Percentiles rank a stretch among this genome's conserved stretches.
phyloP scores from a whole-genome alignment of 768 basidiomycete genomes.

The Calocera viscosa region DNA sequence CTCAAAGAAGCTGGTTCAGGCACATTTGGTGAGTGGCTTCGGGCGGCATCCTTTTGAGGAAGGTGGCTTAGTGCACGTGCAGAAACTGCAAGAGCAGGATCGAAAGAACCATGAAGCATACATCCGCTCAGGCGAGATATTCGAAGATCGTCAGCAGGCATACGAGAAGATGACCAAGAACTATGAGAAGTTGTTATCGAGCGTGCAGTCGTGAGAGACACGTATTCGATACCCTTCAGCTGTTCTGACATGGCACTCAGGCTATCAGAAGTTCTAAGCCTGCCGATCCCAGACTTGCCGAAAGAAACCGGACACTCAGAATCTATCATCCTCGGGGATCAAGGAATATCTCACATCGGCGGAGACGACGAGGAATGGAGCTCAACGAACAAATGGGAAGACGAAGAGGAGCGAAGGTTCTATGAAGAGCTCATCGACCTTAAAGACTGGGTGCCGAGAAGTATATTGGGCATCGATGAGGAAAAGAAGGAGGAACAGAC shows the following conservation, averaged over 20 bases:
- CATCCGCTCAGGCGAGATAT: slow-evolving; percentile 97
- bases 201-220: slow-evolving; percentile 65
- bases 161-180: slow-evolving; percentile 98
- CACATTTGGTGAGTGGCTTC: slow-evolving; percentile 36
- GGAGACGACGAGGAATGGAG: slow-evolving; percentile 48
- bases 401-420: slow-evolving; percentile 89
- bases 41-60: neutral
- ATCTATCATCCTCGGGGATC: slow-evolving; percentile 58
- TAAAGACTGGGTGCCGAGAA: slow-evolving; percentile 80
- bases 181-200: slow-evolving; percentile 82
- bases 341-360: slow-evolving; percentile 29
- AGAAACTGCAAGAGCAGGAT: slow-evolving; percentile 96
- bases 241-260: slow-evolving; percentile 30
- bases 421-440: slow-evolving; percentile 88
- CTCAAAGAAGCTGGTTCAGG: slow-evolving; percentile 78
- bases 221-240: slow-evolving; percentile 12
- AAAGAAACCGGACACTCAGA: slow-evolving; percentile 67
- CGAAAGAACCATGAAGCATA: slow-evolving; percentile 96
- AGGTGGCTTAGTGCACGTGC: slow-evolving; percentile 10
- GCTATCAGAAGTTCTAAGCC: slow-evolving; percentile 79
- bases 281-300: slow-evolving; percentile 72
- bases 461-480: slow-evolving; percentile 60
- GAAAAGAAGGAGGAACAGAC: slow-evolving; percentile 24
- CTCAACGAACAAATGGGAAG: slow-evolving; percentile 86
- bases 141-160: slow-evolving; percentile 95